These are phyloP conservation scores for Rhodocollybia butyracea DNA, from an alignment of 768 basidiomycete genomes.

Conservation along the genomic window DNA sequence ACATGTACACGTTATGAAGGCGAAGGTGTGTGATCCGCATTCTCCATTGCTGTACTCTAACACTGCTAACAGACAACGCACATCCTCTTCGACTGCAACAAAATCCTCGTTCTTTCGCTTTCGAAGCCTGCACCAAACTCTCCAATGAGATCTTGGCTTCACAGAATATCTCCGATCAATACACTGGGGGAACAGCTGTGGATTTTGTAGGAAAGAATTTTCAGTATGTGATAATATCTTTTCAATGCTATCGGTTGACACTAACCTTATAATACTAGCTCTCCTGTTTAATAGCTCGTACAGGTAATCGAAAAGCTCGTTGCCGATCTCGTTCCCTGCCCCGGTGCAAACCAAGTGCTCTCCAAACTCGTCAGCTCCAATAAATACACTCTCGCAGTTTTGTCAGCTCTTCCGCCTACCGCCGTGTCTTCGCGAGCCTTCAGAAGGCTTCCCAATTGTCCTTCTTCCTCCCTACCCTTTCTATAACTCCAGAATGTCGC, in stretches of 20 bases:
- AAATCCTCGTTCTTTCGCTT: constrained; percentile 22
- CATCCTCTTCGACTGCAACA: constrained; percentile 23
- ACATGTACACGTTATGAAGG: no score
- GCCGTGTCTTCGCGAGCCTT: constrained; percentile 19
- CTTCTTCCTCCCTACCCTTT: constrained; percentile 17
- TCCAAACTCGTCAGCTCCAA: constrained; percentile 9
- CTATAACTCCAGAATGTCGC: no score
- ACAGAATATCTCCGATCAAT: constrained; percentile 16
- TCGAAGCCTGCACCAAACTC: constrained; percentile 22
- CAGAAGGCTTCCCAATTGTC: constrained; percentile 17
- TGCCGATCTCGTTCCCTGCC: constrained; percentile 35
- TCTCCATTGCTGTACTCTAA: background rate
- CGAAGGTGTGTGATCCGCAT: background rate
- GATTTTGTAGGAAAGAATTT: constrained; percentile 24
- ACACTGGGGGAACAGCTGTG: constrained; percentile 19
- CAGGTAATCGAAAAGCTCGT: constrained; percentile 54
- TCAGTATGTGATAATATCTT: background rate
- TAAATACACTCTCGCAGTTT: constrained; percentile 18
- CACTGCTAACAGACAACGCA: constrained; percentile 12
- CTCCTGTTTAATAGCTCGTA: background rate
- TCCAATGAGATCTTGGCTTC: constrained; percentile 19
- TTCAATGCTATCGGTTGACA: no score
- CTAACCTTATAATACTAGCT: constrained; percentile 15
- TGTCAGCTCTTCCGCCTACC: constrained; percentile 19
- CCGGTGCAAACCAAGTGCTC: constrained; percentile 13